Percentiles rank a stretch among this genome's conserved stretches.
Conservation (phyloP, 768 basidiomycete species). For the Boletus pseudopeckii region DNA sequence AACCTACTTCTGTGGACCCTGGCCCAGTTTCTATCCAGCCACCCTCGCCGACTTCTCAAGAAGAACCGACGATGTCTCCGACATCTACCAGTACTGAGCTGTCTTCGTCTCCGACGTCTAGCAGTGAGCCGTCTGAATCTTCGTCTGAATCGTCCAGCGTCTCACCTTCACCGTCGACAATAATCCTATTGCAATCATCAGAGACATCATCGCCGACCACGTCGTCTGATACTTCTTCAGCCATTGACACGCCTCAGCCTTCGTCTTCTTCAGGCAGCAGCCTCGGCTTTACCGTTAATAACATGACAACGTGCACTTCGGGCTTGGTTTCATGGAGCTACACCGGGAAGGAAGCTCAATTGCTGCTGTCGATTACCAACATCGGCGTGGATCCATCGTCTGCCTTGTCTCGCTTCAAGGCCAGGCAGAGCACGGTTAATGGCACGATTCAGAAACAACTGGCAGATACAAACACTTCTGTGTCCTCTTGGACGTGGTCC, state of each 20-base stretch:
- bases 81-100: not conserved
- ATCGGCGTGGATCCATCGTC: constrained; percentile 30
- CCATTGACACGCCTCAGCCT: constrained; percentile 7
- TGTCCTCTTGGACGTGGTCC: constrained; percentile 38
- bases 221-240: constrained; percentile 11
- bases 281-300: constrained; percentile 25
- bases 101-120: constrained; percentile 6
- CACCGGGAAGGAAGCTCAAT: constrained; percentile 25
- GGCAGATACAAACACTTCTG: constrained; percentile 24
- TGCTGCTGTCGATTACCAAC: constrained; percentile 41
- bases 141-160: not conserved
- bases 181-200: not conserved
- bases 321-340: constrained; percentile 41
- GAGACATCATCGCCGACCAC: not conserved
- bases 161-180: constrained; percentile 5
- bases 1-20: not conserved
- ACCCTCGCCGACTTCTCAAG: not conserved
- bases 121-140: constrained; percentile 12
- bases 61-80: constrained; percentile 11
- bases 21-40: constrained; percentile 7
- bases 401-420: constrained; percentile 3
- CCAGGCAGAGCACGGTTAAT: not conserved
- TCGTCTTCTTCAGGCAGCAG: constrained; percentile 9
- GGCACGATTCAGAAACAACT: constrained; percentile 24
- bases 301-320: constrained; percentile 35